phyloP scores from a whole-genome alignment of 2,329 filamentous ascomycete species.

The Volutella citrinella region DNA sequence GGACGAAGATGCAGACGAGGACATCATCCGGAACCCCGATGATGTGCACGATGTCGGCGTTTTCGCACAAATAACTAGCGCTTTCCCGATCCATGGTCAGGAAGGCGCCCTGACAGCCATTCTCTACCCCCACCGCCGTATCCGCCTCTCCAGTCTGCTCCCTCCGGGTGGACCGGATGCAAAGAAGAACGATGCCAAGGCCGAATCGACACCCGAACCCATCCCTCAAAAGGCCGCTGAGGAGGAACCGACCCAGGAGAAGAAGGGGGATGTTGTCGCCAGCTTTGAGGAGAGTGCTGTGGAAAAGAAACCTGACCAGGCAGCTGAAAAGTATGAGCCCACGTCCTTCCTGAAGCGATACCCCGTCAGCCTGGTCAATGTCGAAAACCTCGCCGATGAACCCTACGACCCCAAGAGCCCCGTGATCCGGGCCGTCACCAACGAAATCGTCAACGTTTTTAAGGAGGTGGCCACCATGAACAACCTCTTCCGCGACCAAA shows the following conservation, averaged over 20 bases:
- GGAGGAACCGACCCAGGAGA: conserved; percentile 57
- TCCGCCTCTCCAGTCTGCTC: conserved; percentile 81
- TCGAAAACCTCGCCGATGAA: conserved; percentile 88
- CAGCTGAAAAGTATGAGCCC: conserved; percentile 68
- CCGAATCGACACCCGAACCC: conserved; percentile 53
- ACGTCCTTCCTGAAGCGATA: conserved; percentile 90
- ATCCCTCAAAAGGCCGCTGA: conserved; percentile 54
- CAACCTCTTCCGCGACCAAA: conserved; percentile 92
- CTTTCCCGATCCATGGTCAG: conserved; percentile 86
- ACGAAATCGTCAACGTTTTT: conserved; percentile 98
- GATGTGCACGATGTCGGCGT: conserved; percentile 96
- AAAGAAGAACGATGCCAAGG: conserved; percentile 50
- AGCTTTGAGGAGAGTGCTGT: conserved; percentile 87
- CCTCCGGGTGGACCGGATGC: conserved; percentile 58
- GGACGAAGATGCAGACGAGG: conserved; percentile 89
- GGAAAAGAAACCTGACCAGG: conserved; percentile 52
- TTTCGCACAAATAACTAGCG: conserved; percentile 96
- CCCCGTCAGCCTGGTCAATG: conserved; percentile 89
- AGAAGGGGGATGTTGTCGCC: conserved; percentile 90
- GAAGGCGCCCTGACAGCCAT: conserved; percentile 86
- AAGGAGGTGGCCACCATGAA: conserved; percentile 95
- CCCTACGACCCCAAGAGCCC: conserved; percentile 87
- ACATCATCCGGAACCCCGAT: conserved; percentile 83
- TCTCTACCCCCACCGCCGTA: conserved; percentile 91
- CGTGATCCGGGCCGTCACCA: conserved; percentile 86